Conservation (phyloP, 805 yeast genomes). For the Blastobotrys parvus region DNA sequence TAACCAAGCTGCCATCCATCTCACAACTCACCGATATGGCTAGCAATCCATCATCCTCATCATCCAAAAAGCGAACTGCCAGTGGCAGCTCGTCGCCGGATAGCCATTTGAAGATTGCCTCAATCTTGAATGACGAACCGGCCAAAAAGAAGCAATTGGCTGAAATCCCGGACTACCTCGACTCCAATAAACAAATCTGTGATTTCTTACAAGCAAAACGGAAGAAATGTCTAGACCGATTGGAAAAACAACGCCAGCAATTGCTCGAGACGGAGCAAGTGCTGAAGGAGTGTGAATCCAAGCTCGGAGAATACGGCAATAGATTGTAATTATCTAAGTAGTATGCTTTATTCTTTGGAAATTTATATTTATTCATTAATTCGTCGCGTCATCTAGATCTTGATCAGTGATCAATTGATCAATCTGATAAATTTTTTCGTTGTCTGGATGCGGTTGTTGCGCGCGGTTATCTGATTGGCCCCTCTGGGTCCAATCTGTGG, state of each 20-base stretch:
- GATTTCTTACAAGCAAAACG: conserved; percentile 28
- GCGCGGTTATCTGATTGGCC: too few relatives aligned
- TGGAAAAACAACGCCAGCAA: conserved; percentile 20
- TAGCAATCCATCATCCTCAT: background rate
- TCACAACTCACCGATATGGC: background rate
- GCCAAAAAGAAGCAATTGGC: conserved; percentile 1
- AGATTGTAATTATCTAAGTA: too few relatives aligned
- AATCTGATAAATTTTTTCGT: too few relatives aligned
- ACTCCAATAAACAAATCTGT: conserved; percentile 22
- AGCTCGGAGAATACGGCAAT: conserved; percentile 14
- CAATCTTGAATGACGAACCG: conserved; percentile 11
- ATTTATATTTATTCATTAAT: too few relatives aligned
- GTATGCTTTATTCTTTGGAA: too few relatives aligned
- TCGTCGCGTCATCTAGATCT: too few relatives aligned
- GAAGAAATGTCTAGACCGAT: conserved; percentile 27
- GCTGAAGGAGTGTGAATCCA: conserved; percentile 24
- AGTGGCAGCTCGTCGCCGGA: background rate
- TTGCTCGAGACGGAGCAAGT: conserved; percentile 22
- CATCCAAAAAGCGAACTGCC: background rate
- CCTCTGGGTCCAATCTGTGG: too few relatives aligned
- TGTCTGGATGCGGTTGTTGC: too few relatives aligned
- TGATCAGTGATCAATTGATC: too few relatives aligned
- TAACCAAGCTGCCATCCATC: conserved; percentile 1
- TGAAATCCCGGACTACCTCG: conserved; percentile 21
- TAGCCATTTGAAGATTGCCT: conserved; percentile 4